Evolutionary conservation across 2,329 filamentous ascomycete species (phyloP).

Genomic region (Teratosphaeria viscida): DNA sequence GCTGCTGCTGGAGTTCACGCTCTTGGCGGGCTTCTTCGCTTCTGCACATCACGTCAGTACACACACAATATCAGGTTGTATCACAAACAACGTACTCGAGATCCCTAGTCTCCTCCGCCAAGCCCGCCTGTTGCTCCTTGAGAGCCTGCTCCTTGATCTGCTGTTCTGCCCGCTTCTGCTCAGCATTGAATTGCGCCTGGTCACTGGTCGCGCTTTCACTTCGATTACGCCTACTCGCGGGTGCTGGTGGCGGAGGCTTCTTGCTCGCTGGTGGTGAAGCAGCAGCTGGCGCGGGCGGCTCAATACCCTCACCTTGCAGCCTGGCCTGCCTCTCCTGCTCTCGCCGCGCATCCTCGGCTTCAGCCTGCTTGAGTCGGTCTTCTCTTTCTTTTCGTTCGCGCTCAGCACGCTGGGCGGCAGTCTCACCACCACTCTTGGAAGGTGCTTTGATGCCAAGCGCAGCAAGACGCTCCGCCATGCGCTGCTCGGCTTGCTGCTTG

Average conservation of each 20-base stretch:
- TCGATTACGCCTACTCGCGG: slow-evolving; percentile 63
- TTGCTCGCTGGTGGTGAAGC: slow-evolving; percentile 12
- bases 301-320: slow-evolving; percentile 63
- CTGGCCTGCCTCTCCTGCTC: slow-evolving; percentile 79
- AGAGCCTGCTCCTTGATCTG: slow-evolving; percentile 43
- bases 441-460: slow-evolving; percentile 84
- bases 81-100: slow-evolving; percentile 62
- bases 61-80: neutral
- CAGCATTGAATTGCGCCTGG: slow-evolving; percentile 39
- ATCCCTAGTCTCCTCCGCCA: slow-evolving; percentile 60
- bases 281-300: slow-evolving; percentile 45
- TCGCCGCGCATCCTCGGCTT: slow-evolving; percentile 83
- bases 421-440: slow-evolving; percentile 62
- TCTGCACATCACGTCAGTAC: slow-evolving; percentile 40
- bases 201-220: slow-evolving; percentile 49
- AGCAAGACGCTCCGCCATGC: slow-evolving; percentile 91
- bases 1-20: slow-evolving; percentile 68
- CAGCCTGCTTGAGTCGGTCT: slow-evolving; percentile 76
- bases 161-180: slow-evolving; percentile 50
- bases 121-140: slow-evolving; percentile 62
- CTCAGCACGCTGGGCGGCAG: slow-evolving; percentile 71
- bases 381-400: slow-evolving; percentile 81
- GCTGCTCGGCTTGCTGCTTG: slow-evolving; percentile 90
- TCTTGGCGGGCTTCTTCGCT: slow-evolving; percentile 64
- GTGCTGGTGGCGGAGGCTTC: slow-evolving; percentile 46